Base-by-base conservation (phyloP, 2,329 filamentous ascomycete species). In the Talaromyces sp. region DNA sequence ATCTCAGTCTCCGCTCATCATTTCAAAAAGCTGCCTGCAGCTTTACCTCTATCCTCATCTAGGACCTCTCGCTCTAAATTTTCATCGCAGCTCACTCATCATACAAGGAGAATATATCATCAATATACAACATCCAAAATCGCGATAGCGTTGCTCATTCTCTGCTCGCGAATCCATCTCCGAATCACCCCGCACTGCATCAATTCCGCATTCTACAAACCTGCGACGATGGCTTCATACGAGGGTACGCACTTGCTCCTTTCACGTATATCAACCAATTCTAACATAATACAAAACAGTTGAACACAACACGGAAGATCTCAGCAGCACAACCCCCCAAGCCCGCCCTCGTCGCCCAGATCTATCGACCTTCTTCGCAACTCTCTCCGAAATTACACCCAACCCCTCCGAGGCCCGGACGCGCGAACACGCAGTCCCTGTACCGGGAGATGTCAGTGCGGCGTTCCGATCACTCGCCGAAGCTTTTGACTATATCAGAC, bases 291-390 rank as follows among this genome's bases (percentile, higher is more conserved):
- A 37, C 1, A 8, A 6, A 61, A 27, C 62, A 81, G 79, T 79
- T 68, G 79, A 80, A 68, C 79, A 81, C 69, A 78, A 78, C 61
- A 80, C 75, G 54, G 69, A 69, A 65, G 73, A 76, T 67, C 73
- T 72, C 61, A 70, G 71, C 62, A 66, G 69, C 61, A 65, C 69
- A 61, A 47, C 63, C 27, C 64, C 60, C 61, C 61, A 62, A 67
- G 77, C 77, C 19, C 75, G 76, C 39, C 77, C 78, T 62, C 85
- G 85, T 68, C 84, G 86, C 61, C 87, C 87, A 33, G 87, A 89
- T 73, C 83, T 89, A 47, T 86, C 84, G 47, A 87, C 86, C 70
- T 89, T 89, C 80, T 88, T 88, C 78, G 82, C 83, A 65, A 84
- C 85, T 52, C 84, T 89, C 59, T 78, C 78, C 66, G 84, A 88